These are phyloP conservation scores for Colletotrichum tamarilloi DNA, from an alignment of 2,329 filamentous ascomycete genomes.

Conservation along the genomic window DNA sequence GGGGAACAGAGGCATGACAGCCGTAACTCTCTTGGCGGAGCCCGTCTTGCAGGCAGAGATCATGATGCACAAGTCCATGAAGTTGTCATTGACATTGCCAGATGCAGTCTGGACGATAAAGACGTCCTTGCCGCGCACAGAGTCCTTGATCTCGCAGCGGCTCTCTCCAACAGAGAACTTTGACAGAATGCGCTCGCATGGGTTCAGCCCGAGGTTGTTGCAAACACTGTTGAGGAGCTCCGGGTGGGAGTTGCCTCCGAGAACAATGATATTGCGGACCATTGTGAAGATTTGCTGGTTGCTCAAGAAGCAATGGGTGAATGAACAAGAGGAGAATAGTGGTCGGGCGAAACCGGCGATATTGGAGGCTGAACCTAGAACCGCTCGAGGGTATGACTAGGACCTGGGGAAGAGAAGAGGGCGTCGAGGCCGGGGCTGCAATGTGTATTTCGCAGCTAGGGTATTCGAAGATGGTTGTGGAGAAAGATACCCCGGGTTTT, in stretches of 20 bases:
- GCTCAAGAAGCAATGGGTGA: not conserved
- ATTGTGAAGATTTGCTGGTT: slow-evolving; percentile 56
- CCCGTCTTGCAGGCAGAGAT: slow-evolving; percentile 98
- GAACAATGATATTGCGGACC: slow-evolving; percentile 95
- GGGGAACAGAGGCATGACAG: slow-evolving; percentile 88
- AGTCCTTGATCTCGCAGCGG: slow-evolving; percentile 94
- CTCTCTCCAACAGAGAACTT: slow-evolving; percentile 98
- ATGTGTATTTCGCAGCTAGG: not conserved
- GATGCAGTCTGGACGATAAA: slow-evolving; percentile 97
- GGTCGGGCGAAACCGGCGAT: slow-evolving; percentile 30
- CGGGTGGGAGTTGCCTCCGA: slow-evolving; percentile 94
- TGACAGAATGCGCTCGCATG: slow-evolving; percentile 82
- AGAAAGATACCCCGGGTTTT: not conserved
- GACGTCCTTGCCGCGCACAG: slow-evolving; percentile 97
- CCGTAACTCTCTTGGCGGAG: slow-evolving; percentile 92
- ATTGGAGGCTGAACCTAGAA: not conserved
- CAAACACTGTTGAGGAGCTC: slow-evolving; percentile 88
- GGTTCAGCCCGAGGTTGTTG: slow-evolving; percentile 87
- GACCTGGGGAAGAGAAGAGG: not conserved
- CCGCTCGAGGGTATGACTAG: not conserved
- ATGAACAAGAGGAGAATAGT: not conserved
- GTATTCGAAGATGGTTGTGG: not conserved
- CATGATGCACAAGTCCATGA: slow-evolving; percentile 97
- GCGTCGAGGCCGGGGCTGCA: not conserved
- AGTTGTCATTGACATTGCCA: slow-evolving; percentile 93